Base-by-base conservation (phyloP, 208 protist species). In the Leishmania gerbilli region DNA sequence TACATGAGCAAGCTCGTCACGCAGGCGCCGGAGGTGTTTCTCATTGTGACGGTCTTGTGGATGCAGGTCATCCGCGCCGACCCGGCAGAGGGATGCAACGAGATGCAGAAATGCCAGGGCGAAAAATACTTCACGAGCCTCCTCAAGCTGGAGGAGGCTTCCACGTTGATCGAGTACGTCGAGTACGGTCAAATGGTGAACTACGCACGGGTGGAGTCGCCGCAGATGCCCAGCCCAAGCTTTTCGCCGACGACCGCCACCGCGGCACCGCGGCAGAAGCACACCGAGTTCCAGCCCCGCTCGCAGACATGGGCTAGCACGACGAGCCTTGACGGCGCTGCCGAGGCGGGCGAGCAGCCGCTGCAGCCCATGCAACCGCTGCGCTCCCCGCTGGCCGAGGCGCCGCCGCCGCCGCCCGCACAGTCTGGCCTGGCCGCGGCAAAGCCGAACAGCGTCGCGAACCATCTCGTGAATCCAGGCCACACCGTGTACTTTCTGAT, bases 1-100 rank as follows among this genome's bases (percentile, higher is more conserved):
- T 99, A 99, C 89, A 90, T 99, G 37, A 91, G 98, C 49, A 99
- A 99, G 82, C 93, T 99, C 27, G 91, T 99, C 37, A 92, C 93
- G 68, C 87, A 93, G 68, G 83, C 81, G n/a, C 94, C 93, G 4
- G 90, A 97, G 42, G 88, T 93, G 19, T 94, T 94, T 71, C 84
- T 97, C 3, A 88, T 96, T 56, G 85, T 94, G 45, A 93, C 88
- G 80, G 87, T 95, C 71, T 81, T 98, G 56, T 98, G 95, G 93
- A 96, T 95, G 92, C 93, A 97, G 79, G 83, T 95, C 42, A 77
- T 97, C 37, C 92, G 91, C 27, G 85, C 88, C 34, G 89, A 95
- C 84, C 85, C 88, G 9, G 74, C 55, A 17, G 87, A 90, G 76
- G 89, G 88, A 40, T 95, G 89, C 75, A 81, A 74, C 60, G 92